These are phyloP conservation scores for Luffa acutangula DNA, from an alignment of 306 rosid genomes.

Conservation along the genomic window DNA sequence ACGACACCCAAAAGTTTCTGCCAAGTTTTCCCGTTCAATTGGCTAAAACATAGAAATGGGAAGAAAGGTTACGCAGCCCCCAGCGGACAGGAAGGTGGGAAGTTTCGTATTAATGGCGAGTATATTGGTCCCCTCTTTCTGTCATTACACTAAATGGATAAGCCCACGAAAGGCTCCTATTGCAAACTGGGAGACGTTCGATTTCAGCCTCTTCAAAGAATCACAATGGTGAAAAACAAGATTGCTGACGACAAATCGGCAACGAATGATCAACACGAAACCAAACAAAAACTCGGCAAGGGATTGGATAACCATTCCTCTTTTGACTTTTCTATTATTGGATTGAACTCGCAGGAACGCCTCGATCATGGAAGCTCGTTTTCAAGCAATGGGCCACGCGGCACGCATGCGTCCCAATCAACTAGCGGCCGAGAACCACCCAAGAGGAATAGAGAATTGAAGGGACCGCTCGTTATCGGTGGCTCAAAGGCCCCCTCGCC, in stretches of 20 bases:
- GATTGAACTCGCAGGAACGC: neutral
- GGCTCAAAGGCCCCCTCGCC: neutral
- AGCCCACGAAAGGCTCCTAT: neutral
- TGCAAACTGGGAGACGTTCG: neutral
- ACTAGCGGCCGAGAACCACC: neutral
- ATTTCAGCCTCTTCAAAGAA: neutral
- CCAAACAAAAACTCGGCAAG: neutral
- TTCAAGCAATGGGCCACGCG: neutral
- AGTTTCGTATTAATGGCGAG: neutral
- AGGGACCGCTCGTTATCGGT: neutral
- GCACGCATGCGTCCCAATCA: neutral
- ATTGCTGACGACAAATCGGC: neutral
- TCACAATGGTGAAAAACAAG: neutral
- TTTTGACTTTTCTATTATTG: neutral
- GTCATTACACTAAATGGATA: neutral
- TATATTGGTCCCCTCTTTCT: slow-evolving; percentile 1
- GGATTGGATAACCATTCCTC: neutral
- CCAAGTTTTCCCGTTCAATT: neutral
- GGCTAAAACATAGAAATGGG: neutral
- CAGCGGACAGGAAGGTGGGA: neutral
- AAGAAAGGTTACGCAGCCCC: neutral
- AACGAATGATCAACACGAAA: neutral
- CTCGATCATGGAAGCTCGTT: neutral
- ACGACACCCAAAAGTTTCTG: neutral
- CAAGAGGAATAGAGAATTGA: neutral